phyloP scores from a whole-genome alignment of 1,284 basidiomycete species.

The Gomphus sp. region DNA sequence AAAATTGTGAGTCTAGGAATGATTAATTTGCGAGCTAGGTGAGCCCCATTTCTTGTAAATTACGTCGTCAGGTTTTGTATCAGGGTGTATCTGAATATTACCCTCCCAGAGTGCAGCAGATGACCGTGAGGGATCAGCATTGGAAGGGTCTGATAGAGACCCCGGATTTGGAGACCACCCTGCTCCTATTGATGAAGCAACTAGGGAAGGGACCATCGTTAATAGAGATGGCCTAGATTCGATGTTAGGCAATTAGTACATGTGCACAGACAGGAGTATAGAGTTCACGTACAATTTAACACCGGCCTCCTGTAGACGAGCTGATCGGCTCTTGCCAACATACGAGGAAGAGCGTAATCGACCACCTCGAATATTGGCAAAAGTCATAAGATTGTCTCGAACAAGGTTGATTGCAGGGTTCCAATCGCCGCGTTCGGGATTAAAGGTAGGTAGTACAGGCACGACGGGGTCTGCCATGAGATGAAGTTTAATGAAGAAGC shows the following conservation, averaged over 20 bases:
- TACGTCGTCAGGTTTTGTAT: constrained; percentile 51
- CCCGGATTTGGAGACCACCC: constrained; percentile 58
- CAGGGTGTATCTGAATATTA: constrained; percentile 79
- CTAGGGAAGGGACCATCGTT: constrained; percentile 83
- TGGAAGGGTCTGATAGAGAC: constrained; percentile 66
- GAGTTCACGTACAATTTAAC: constrained; percentile 27
- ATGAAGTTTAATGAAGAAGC: constrained; percentile 53
- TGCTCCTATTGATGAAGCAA: constrained; percentile 79
- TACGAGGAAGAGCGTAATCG: constrained; percentile 78
- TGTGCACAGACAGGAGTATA: constrained; percentile 10
- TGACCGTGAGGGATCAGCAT: constrained; percentile 67
- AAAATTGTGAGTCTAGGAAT: not conserved
- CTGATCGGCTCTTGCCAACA: constrained; percentile 67
- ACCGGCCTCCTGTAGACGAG: constrained; percentile 43
- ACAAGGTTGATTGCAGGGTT: constrained; percentile 67
- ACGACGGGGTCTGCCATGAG: constrained; percentile 61
- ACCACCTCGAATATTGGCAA: constrained; percentile 77
- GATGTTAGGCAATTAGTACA: constrained; percentile 16
- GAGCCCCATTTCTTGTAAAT: constrained; percentile 32
- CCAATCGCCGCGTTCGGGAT: constrained; percentile 41
- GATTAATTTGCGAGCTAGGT: not conserved
- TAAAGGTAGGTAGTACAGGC: constrained; percentile 49
- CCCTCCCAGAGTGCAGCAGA: constrained; percentile 76
- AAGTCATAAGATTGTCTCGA: constrained; percentile 77
- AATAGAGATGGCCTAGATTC: constrained; percentile 52